Evolutionary conservation across 2,329 filamentous ascomycete genomes (phyloP), one percentile per base, ranked within the genome.

Genomic region (Orbilia ellipsospora): DNA sequence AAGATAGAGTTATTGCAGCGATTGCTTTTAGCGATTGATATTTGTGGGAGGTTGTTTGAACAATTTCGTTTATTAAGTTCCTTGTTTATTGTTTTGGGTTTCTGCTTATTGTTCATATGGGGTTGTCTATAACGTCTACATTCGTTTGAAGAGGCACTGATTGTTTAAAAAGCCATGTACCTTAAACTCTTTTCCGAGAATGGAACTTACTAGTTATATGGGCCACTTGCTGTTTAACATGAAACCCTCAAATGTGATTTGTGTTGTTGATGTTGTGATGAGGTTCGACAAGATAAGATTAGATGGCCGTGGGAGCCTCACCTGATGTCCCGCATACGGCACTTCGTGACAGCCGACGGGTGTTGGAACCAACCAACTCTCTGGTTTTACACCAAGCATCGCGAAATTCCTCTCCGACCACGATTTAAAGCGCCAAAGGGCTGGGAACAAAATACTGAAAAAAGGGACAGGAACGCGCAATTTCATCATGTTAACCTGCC

Each of bases 241-340:
- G 42, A 3, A 12, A 3, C 12, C 48, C 2, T 6, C 8, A 51
- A n/a, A n/a, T n/a, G n/a, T 8, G 16, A 54, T 10, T 67, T 67
- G 67, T 45, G 70, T 74, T 74, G 70, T 52, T 12, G 18, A 51
- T 60, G 67, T 72, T 63, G 67, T 61, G 50, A 67, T 73, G 55
- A 18, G 42, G 61, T 62, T 63, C 56, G 62, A 67, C 63, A 42
- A 74, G 69, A 74, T 74, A 68, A 74, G 70, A 74, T 74, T 74
- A 74, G 70, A 74, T 74, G 56, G 8, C 44, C 1, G 44, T 48
- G 31, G 36, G 26, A 40, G 18, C 45, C 36, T 2, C 62, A 62
- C 56, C 56, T 57, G 69, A 67, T 50, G 40, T 20, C 56, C 48
- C 61, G 56, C 56, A 63, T 48, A 20, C 48, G 13, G 55, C 55